These are phyloP conservation scores for Boletus tomentosulus DNA, from an alignment of 768 basidiomycete species.

Conservation along the genomic window DNA sequence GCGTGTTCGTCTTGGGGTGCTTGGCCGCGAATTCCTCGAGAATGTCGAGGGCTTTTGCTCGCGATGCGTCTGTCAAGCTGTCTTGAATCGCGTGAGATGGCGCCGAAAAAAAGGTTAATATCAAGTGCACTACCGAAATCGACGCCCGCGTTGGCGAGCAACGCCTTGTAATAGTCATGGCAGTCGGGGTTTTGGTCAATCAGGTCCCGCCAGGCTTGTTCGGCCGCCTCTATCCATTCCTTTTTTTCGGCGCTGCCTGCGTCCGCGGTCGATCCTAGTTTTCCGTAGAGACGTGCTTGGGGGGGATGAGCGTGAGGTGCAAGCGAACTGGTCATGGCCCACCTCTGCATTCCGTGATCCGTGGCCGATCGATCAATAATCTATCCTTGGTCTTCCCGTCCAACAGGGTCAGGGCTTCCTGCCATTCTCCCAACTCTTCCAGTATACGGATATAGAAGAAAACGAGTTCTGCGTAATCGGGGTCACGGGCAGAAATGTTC, in stretches of 20 bases:
- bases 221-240: slow-evolving; percentile 60
- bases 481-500: slow-evolving; percentile 75
- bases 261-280: slow-evolving; percentile 32
- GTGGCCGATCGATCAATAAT: slow-evolving; percentile 65
- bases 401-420: slow-evolving; percentile 57
- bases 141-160: slow-evolving; percentile 60
- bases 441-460: slow-evolving; percentile 73
- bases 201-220: slow-evolving; percentile 74
- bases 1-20: slow-evolving; percentile 65
- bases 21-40: slow-evolving; percentile 59
- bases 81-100: slow-evolving; percentile 28
- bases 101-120: neutral
- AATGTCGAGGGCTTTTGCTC: slow-evolving; percentile 48
- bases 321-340: slow-evolving; percentile 3
- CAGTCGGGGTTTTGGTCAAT: slow-evolving; percentile 85
- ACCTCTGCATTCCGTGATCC: slow-evolving; percentile 70
- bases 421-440: slow-evolving; percentile 64
- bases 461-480: slow-evolving; percentile 79
- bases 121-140: slow-evolving; percentile 50
- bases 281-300: slow-evolving; percentile 74
- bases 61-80: slow-evolving; percentile 45
- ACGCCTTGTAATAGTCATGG: slow-evolving; percentile 75
- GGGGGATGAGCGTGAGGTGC: slow-evolving; percentile 3
- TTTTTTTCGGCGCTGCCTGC: slow-evolving; percentile 9
- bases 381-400: slow-evolving; percentile 61